These are phyloP conservation scores for Volvariella surrecta DNA, from an alignment of 1,284 basidiomycete genomes.

Conservation along the genomic window DNA sequence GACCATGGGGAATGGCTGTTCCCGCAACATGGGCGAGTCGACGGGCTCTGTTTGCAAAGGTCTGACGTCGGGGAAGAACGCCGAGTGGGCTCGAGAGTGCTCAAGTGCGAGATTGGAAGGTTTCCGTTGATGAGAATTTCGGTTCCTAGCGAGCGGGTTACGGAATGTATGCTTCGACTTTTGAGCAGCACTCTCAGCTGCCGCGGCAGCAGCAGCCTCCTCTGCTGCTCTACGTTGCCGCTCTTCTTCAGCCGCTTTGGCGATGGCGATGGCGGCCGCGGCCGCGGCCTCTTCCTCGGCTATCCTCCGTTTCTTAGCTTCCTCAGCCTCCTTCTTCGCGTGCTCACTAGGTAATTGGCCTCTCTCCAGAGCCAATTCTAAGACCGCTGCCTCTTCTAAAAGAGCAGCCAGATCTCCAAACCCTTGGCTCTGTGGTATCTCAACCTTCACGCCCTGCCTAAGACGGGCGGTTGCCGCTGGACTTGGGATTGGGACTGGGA, in stretches of 20 bases:
- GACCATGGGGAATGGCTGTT: no score
- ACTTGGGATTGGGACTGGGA: conserved; percentile 11
- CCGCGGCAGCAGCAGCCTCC: conserved; percentile 9
- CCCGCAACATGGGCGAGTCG: no score
- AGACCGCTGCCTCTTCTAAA: conserved; percentile 38
- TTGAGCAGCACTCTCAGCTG: conserved; percentile 10
- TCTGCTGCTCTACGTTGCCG: conserved; percentile 4
- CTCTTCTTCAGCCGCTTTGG: conserved; percentile 8
- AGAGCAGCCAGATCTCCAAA: conserved; percentile 38
- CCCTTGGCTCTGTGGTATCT: conserved; percentile 31
- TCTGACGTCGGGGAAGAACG: not conserved
- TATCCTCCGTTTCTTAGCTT: conserved; percentile 5
- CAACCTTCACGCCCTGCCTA: conserved; percentile 13
- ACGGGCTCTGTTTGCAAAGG: not conserved
- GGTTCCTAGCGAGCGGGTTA: conserved; percentile 15
- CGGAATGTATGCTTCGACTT: conserved; percentile 20
- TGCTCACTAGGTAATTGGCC: conserved; percentile 31
- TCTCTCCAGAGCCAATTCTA: conserved; percentile 37
- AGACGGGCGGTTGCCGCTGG: conserved; percentile 16
- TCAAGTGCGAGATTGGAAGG: not conserved
- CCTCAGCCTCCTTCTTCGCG: conserved; percentile 8
- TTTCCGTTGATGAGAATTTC: conserved; percentile 7
- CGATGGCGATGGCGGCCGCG: not conserved
- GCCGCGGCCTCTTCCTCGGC: conserved; percentile 5
- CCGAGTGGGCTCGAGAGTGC: not conserved